Evolutionary conservation across 441 rosid genomes (phyloP), one percentile per base, ranked within the genome.

Genomic region (Kokia cookei): DNA sequence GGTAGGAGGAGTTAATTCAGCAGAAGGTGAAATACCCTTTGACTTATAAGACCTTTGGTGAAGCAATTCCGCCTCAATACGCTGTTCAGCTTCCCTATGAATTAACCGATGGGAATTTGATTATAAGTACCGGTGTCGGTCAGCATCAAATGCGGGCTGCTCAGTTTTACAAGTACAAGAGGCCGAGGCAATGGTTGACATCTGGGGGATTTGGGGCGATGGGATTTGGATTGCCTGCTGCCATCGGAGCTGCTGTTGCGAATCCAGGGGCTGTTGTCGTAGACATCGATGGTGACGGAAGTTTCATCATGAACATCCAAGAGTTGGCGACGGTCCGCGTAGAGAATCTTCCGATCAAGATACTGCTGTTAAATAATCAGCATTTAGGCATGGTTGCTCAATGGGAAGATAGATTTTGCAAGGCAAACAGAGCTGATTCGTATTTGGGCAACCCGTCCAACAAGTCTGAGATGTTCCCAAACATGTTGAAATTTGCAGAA

Each of bases 331-430:
- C 65, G 10, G 3, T 32, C 65, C 43, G 45, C 0, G 65, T 15
- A 12, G 65, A 61, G 42, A 61, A 61, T 32, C 65, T 61, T 61
- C 65, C 65, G 12, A 35, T 61, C 9, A 61, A 61, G 65, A 7
- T 61, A 15, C 19, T 61, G 5, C 3, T 32, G 22, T 58, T 95
- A 79, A 93, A 95, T 72, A 95, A 95, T 82, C 99, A 95, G 83
- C 98, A 93, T 79, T 84, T 93, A 78, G 98, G 99, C 8, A 95
- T 95, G 99, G 98, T 93, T 63, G 82, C 89, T 75, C 96, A 95
- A 48, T 93, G 97, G 96, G 99, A 95, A 79, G 97, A 91, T 81
- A 80, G 95, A 29, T 93, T 95, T 82, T 91, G 89, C 77, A 90
- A 95, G 82, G 89, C 98, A 54, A 93, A 95, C 74, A 78, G 99